Base-by-base conservation (phyloP, 768 basidiomycete genomes). In the Lenzites betulinus region DNA sequence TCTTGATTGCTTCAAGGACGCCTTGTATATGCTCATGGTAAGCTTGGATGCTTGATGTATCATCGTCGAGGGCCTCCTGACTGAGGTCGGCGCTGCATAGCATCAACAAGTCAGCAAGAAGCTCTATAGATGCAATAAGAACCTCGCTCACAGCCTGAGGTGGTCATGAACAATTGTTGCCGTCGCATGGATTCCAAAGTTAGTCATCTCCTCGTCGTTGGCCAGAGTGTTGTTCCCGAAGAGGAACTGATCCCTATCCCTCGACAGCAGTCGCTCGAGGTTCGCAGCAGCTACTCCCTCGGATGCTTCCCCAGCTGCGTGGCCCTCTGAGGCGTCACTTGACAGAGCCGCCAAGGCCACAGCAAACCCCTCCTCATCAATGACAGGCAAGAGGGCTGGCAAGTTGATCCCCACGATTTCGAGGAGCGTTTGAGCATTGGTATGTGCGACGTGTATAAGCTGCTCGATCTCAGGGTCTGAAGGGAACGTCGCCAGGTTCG, bases 381-480 rank as follows among this genome's bases (percentile, higher is more conserved):
- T 38, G 28, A 33, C 18, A 11, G 53, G 53, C n/a, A n/a, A n/a
- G 15, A 54, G 53, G 33, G 25, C 42, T 2, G 1, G 16, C 18
- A 51, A 20, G 35, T 51, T 51, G 33, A 58, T 58, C 11, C 56
- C 56, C 1, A 58, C 44, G 20, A 58, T 49, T 1, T 15, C 23
- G 2, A 58, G 36, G 15, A 58, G 56, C 1, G 36, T 5, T 42
- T 30, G 36, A 3, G 56, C 56, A n/a, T 58, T 48, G 4, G 56
- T 47, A 39, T 49, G 44, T 16, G 56, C 56, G 2, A 49, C 56
- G 11, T 15, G 16, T 3, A 50, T 50, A 16, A 50, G 36, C 36
- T 49, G 12, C 9, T 51, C 22, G 50, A 59, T 35, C 6, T 51
- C 50, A 13, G n/a, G 8, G 41, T 59, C 58, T 22, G 50, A 51